Base-by-base conservation (phyloP, 495 filamentous ascomycete species). In the Stereocaulon alpinum region DNA sequence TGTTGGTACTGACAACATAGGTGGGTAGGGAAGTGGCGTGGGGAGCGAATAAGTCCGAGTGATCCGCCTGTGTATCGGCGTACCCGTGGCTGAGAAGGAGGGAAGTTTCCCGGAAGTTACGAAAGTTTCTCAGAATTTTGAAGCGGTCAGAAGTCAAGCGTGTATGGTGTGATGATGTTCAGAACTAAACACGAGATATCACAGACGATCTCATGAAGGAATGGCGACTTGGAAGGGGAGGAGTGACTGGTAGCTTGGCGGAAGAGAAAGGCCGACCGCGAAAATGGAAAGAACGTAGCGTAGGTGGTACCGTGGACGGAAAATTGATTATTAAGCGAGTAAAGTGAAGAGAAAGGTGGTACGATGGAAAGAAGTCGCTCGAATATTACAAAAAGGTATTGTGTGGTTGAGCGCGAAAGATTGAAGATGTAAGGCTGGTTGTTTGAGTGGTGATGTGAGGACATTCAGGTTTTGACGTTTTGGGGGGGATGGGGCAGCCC, bases 201-300 rank as follows among this genome's bases (percentile, higher is more conserved):
- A 29, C 54, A 55, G 58, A 64, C 44, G 55, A 55, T 43, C 45
- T 57, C 24, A 24, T 56, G 43, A 40, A 41, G 41, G 37, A 54
- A 32, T 47, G 50, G 58, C 48, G 55, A 43, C 22, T 22, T 42
- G 55, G 29, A 61, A 29, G 14, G 40, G 15, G 45, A 30, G 40
- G 48, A 56, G 40, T 49, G 59, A 29, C 40, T 50, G 24, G 47
- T 44, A 60, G 40, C 49, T 60, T 55, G 50, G 58, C 58, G 58
- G 58, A 40, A 59, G 42, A 24, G 41, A 30, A 40, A 44, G 55
- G 61, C 45, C 61, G 61, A 63, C 61, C 61, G 56, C 43, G 48
- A 49, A 55, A 29, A 42, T 6, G 11, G 24, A 58, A 55, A 54
- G 50, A 50, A 42, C 7, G 40, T 32, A 17, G 7, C 20, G 18